Conservation (phyloP, 768 basidiomycete genomes). For the Hypholoma fasciculare region DNA sequence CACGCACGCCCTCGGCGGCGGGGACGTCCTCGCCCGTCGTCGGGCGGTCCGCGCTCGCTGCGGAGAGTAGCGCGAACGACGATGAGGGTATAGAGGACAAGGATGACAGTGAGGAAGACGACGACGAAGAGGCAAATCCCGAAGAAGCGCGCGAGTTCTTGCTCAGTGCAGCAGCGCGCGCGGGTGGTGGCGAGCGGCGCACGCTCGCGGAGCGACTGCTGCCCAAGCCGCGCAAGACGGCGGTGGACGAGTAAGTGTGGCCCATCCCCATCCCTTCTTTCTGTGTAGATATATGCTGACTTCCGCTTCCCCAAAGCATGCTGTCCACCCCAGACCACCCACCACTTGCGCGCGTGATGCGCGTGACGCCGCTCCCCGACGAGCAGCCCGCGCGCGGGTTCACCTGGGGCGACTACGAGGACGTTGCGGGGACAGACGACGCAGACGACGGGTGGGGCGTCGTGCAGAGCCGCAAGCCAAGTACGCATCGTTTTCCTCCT, state of each 20-base stretch:
- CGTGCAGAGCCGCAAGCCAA: slow-evolving; percentile 55
- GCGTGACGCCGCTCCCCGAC: slow-evolving; percentile 56
- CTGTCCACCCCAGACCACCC: slow-evolving; percentile 59
- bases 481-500: slow-evolving; percentile 29
- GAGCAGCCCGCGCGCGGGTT: slow-evolving; percentile 65
- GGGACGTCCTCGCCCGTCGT: slow-evolving; percentile 38
- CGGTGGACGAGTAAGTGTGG: slow-evolving; percentile 57
- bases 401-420: slow-evolving; percentile 80
- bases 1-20: slow-evolving; percentile 49
- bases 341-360: slow-evolving; percentile 64
- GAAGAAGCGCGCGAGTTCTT: slow-evolving; percentile 17
- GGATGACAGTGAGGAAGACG: slow-evolving; percentile 20
- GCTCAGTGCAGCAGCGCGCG: slow-evolving; percentile 23
- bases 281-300: slow-evolving; percentile 2
- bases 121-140: slow-evolving; percentile 1
- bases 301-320: slow-evolving; percentile 45
- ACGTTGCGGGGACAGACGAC: slow-evolving; percentile 42
- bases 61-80: slow-evolving; percentile 16
- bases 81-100: neutral
- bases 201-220: slow-evolving; percentile 64
- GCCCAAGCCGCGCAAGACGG: slow-evolving; percentile 66
- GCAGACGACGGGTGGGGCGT: slow-evolving; percentile 78
- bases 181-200: slow-evolving; percentile 25
- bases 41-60: slow-evolving; percentile 20
- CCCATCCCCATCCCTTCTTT: slow-evolving; percentile 7